Base-by-base conservation (phyloP, 2,329 filamentous ascomycete genomes). In the Colletotrichum sp. region DNA sequence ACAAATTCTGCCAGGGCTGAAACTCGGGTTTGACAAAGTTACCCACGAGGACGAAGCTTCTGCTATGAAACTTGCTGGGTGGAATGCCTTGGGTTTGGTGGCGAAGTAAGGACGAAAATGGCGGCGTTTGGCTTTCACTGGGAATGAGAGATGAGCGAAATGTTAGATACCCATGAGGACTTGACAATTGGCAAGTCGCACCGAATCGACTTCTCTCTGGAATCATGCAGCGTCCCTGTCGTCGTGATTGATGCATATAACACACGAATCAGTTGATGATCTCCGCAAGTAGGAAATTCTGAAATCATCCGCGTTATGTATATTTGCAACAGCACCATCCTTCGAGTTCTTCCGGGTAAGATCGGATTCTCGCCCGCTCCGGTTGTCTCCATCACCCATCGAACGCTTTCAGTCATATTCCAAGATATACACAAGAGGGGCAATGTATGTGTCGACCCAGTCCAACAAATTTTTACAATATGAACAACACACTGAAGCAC, bases 71-170 rank as follows among this genome's bases (percentile, higher is more conserved):
- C 39, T 44, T 44, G 8, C 19, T 44, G 4, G 6, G 39, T n/a
- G 39, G 36, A 9, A n/a, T 12, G 19, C 6, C 6, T 48, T 48
- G 44, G 44, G 44, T 1, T 48, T 0, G 19, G 0, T 12, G 44
- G 1, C 4, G 11, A 13, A 22, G n/a, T 2, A 48, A 48, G 0
- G n/a, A 48, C 1, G n/a, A 13, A 48, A 48, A 22, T 4, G 39
- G 32, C 32, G 32, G 39, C 39, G 19, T 48, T 22, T 48, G 19
- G 36, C 1, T 48, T 48, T 48, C 1, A n/a, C 44, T 2, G 19
- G 19, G 44, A 48, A 8, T 2, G 44, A 48, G 44, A 48, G n/a
- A 48, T 8, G 0, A 1, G 44, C n/a, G 11, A 3, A 48, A 48
- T 48, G 11, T 4, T 48, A 48, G 44, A 48, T 48, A 48, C 44